Evolutionary conservation across 257 asterid genomes (phyloP).

Genomic region (Jacaranda copaia): DNA sequence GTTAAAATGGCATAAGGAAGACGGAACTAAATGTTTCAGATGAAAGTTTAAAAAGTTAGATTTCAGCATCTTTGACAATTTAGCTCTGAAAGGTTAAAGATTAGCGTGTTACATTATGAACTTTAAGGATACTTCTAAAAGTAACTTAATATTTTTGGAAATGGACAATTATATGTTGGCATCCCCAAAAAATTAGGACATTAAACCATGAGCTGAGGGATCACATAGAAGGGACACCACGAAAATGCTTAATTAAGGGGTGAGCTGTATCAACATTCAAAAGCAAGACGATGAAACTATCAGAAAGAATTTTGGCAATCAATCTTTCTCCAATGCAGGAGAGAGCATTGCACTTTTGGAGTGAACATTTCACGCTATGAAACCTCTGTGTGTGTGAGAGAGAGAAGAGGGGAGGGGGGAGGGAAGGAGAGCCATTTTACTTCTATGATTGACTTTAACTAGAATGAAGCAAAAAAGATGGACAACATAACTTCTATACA

Average conservation of each 20-base stretch:
- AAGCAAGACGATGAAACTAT: conserved; percentile 5
- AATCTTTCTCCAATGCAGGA: too few species aligned
- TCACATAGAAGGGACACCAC: background rate
- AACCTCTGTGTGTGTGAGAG: background rate
- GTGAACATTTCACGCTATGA: background rate
- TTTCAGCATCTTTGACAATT: background rate
- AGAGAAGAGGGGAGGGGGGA: background rate
- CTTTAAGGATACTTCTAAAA: background rate
- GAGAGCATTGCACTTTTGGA: background rate
- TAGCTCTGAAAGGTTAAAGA: background rate
- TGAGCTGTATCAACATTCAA: background rate
- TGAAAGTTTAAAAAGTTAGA: background rate
- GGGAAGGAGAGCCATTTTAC: background rate
- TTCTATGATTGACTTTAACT: background rate
- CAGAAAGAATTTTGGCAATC: background rate
- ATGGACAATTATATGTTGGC: background rate
- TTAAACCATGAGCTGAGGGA: conserved; percentile 20
- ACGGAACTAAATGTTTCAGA: background rate
- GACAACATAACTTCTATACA: background rate
- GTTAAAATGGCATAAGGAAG: background rate
- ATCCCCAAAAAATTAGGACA: background rate
- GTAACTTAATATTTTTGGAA: background rate
- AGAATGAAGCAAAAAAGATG: conserved; percentile 16
- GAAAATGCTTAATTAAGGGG: conserved; percentile 2
- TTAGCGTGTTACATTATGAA: background rate